Evolutionary conservation across 805 yeast species (phyloP), one percentile per base, ranked within the genome.

Genomic region (Kazachstania psychrophila): DNA sequence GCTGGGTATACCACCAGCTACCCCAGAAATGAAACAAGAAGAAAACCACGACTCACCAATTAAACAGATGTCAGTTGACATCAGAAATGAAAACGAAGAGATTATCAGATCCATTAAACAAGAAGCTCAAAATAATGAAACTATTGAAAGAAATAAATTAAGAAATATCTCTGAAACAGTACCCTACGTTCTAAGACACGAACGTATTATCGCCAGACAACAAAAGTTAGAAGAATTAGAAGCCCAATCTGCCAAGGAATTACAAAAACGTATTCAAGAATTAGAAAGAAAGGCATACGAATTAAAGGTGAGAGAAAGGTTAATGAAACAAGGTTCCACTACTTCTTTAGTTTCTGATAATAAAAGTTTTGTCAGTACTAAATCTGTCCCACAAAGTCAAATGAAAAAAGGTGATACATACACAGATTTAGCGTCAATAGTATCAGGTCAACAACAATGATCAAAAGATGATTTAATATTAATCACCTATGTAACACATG

Each of bases 81-180:
- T 62, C 19, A 62, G 52, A 38, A 52, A 51, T 26, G 68, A 61
- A 29, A 64, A 64, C 38, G 65, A 62, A 43, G 59, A 61, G 15
- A 58, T 58, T 15, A 62, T 64, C 28, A 54, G 58, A 19, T 48
- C 54, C 5, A 60, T 61, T 30, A 63, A 58, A 42, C 60, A 56
- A 39, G 62, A 63, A 14, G 60, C 66, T 29, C 58, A 52, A 23
- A 28, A 54, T 13, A 33, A 39, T 18, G 43, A 60, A 24, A 38
- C 48, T 7, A 62, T 64, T 28, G 71, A 71, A 35, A 72, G 84
- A 44, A 69, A 69, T 45, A 83, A 80, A 58, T 63, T 83, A 45
- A 69, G 94, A 53, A 82, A 78, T 52, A 76, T 83, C 38, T 78
- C 87, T 29, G 89, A 81, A 52, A 83, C 92, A 1, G 84, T 83